Base-by-base conservation (phyloP, 176 grass and related monocot genomes). In the Avena eriantha region DNA sequence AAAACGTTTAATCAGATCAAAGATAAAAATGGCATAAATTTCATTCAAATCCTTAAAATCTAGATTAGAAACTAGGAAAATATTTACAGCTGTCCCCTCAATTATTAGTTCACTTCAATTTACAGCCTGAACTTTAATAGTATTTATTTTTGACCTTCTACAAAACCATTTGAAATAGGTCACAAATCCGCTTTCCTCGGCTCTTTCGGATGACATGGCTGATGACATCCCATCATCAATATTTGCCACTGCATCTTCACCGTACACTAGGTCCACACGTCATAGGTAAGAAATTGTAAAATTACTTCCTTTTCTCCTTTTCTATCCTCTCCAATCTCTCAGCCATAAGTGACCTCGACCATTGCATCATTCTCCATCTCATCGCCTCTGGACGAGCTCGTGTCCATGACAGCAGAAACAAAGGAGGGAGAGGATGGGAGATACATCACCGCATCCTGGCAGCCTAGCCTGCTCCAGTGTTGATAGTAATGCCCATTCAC, bases 1-100 rank as follows among this genome's bases (percentile, higher is more conserved):
- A 77, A 76, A 76, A 53, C 47, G 46, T 82, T 33, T 60, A 79
- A 83, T 80, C 51, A 77, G 58, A 73, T 73, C 73, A 92, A 48
- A 84, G 34, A 71, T 33, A 33, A 63, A 84, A 85, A 76, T 64
- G 22, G 72, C 61, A 58, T 58, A 81, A 69, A 43, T 0, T 31
- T 14, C 54, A 50, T 76, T 51, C 12, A 76, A 81, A 69, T 75
- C 21, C 56, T 54, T 34, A 34, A 8, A 6, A 69, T 80, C 31
- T 55, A 72, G 3, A n/a, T 45, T 19, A 70, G 60, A 41, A 49
- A 76, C 24, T 33, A 76, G 47, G 15, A 51, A 29, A 53, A 76
- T 53, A 24, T 53, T 15, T 53, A 53, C 8, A 76, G 5, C 2
- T 76, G 16, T 48, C 1, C 46, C 71, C 46, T 75, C 1, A 51